Evolutionary conservation across 148 eudicot genomes (phyloP), one percentile per base, ranked within the genome.

Genomic region (Persicaria maculosa): DNA sequence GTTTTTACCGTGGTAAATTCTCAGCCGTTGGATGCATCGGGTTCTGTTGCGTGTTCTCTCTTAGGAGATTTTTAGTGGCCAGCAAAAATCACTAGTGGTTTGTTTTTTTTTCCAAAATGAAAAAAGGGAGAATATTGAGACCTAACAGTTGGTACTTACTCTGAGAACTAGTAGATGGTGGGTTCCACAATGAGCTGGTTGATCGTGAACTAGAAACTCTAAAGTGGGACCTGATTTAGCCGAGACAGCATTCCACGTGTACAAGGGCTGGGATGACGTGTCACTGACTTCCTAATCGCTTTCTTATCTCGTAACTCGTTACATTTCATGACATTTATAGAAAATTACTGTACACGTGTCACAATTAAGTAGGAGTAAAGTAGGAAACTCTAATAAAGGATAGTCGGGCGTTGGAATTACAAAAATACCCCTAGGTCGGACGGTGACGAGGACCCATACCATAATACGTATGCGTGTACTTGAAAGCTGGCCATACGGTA

Each of bases 401-500:
- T 31, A 2, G 36, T 1, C 0, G 36, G 36, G 36, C 2, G 36
- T 0, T 31, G 36, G 36, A 31, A 31, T 31, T 31, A 31, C 36
- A 31, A 31, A 31, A 31, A 31, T 31, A 31, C 36, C 36, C 36
- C 36, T 31, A 31, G 36, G 36, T 31, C 36, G 36, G 36, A 31
- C 36, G 36, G 36, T 31, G 45, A 64, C 17, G 69, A 64, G 45
- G 17, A 44, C 10, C 68, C 62, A 19, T 19, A 57, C 1, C 4
- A 36, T 2, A 11, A 61, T 22, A 61, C 11, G 12, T 61, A 12
- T 31, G 4, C 15, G 57, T 17, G 57, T 17, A 52, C 17, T 52
- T 36, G 12, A 77, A 77, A 81, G 80, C 80, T 77, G 85, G 81
- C 84, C 78, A 72, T 14, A 78, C 86, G 67, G 45, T 54, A 40